phyloP scores from a whole-genome alignment of 2,329 filamentous ascomycete species.

The Aureobasidium leucospermi region DNA sequence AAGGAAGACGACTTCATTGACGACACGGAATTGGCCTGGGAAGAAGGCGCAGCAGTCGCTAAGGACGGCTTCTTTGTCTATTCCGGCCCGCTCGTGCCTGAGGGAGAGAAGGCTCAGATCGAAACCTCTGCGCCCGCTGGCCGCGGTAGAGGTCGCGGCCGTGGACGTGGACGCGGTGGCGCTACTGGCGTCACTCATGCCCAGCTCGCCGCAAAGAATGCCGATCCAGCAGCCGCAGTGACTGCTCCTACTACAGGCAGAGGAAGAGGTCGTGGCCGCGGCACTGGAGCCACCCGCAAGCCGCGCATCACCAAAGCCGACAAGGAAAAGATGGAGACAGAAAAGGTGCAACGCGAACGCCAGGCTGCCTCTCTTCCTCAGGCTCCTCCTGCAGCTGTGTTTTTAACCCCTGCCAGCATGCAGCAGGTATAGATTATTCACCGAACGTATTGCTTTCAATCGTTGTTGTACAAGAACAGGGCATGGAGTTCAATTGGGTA shows the following conservation, averaged over 20 bases:
- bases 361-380: constrained; percentile 25
- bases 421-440: background rate
- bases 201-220: constrained; percentile 20
- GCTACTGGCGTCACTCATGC: constrained; percentile 27
- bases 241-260: constrained; percentile 27
- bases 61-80: constrained; percentile 98
- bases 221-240: constrained; percentile 16
- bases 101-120: constrained; percentile 67
- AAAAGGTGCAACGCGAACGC: constrained; percentile 68
- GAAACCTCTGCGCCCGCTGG: constrained; percentile 36
- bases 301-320: constrained; percentile 82
- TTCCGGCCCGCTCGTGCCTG: constrained; percentile 80
- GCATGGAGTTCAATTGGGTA: background rate
- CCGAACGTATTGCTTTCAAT: background rate
- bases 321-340: constrained; percentile 70
- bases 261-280: constrained; percentile 59
- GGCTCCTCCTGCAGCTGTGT: constrained; percentile 1
- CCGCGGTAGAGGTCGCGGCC: constrained; percentile 46
- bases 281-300: constrained; percentile 67
- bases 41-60: constrained; percentile 87
- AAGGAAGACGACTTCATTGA: constrained; percentile 67
- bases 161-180: constrained; percentile 50
- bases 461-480: background rate
- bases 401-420: constrained; percentile 5
- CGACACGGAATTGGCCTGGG: constrained; percentile 90